Evolutionary conservation across 306 rosid species (phyloP).

Genomic region (Malus fusca): DNA sequence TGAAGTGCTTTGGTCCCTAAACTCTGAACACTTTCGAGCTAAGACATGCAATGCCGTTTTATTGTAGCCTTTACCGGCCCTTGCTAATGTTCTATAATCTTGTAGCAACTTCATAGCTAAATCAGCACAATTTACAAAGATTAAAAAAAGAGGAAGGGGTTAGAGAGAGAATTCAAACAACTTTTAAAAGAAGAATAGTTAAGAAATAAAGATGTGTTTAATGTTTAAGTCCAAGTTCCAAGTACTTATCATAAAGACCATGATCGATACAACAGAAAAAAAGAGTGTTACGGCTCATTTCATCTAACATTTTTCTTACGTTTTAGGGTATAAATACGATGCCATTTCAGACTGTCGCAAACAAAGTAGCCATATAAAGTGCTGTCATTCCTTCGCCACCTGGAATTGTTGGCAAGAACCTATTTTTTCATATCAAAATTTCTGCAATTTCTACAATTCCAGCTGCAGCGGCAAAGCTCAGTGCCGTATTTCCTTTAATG

Average conservation of each 20-base stretch:
- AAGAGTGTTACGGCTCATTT: background rate
- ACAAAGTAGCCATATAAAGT: background rate
- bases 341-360: background rate
- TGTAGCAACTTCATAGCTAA: conserved; percentile 1
- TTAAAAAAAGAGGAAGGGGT: background rate
- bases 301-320: background rate
- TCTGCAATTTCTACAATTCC: conserved; percentile 7
- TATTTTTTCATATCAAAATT: background rate
- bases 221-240: background rate
- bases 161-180: too few relatives aligned
- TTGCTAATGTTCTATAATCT: background rate
- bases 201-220: background rate
- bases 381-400: background rate
- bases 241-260: background rate
- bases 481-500: background rate
- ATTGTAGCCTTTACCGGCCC: background rate
- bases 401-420: background rate
- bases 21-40: conserved; percentile 7
- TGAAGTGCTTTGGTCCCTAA: background rate
- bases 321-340: background rate
- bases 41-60: conserved; percentile 14
- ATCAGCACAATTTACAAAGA: background rate
- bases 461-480: conserved; percentile 3
- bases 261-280: background rate
- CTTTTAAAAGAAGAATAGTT: background rate